Percentiles rank a stretch among this genome's conserved stretches.
phyloP scores from a whole-genome alignment of 2,329 filamentous ascomycete species.

The Xylariales sp. region DNA sequence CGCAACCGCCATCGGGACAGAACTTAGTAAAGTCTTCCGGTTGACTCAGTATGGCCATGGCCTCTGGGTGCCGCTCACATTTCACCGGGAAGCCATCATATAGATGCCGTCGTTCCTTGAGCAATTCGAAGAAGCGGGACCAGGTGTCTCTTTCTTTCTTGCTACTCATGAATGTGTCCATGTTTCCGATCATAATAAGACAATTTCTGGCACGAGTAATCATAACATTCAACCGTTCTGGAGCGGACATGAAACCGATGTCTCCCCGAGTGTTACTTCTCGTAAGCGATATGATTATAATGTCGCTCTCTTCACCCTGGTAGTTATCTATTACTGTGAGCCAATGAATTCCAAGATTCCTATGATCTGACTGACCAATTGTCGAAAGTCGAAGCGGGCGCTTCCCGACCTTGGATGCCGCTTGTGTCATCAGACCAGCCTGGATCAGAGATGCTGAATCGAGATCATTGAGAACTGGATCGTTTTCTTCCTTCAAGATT shows the following conservation, averaged over 20 bases:
- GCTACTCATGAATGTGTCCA: constrained; percentile 58
- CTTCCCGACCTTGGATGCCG: constrained; percentile 46
- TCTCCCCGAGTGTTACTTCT: constrained; percentile 59
- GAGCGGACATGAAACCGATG: constrained; percentile 65
- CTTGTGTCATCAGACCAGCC: constrained; percentile 56
- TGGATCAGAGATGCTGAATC: constrained; percentile 59
- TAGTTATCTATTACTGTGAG: constrained; percentile 59
- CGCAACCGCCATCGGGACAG: constrained; percentile 68
- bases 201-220: constrained; percentile 61
- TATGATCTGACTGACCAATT: constrained; percentile 49
- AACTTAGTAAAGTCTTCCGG: constrained; percentile 55
- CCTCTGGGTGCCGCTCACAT: constrained; percentile 56
- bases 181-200: constrained; percentile 67
- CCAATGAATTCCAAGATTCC: too few relatives aligned
- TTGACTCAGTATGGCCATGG: constrained; percentile 37
- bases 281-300: constrained; percentile 64
- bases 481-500: constrained; percentile 49
- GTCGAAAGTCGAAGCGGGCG: constrained; percentile 58
- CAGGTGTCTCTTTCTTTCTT: constrained; percentile 55
- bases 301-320: constrained; percentile 71
- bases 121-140: constrained; percentile 49
- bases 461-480: constrained; percentile 64
- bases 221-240: constrained; percentile 65
- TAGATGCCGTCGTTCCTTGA: constrained; percentile 48
- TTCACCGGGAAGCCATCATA: constrained; percentile 56